These are phyloP conservation scores for Gracilaria caudata DNA, from an alignment of 23 red algal genomes.

Conservation along the genomic window DNA sequence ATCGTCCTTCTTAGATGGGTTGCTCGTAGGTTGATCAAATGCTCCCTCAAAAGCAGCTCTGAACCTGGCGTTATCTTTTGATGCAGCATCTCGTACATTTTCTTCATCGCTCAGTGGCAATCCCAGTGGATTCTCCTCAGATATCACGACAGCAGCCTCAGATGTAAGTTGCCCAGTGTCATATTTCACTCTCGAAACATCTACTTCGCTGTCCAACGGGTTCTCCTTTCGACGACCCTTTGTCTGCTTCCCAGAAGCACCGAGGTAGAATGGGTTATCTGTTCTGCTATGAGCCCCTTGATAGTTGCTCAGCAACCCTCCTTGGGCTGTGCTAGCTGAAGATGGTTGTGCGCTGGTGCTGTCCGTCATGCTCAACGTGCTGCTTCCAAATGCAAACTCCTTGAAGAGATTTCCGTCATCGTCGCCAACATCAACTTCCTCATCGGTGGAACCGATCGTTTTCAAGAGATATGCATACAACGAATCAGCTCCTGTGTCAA, in stretches of 20 bases:
- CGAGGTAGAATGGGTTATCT: constrained; percentile 59
- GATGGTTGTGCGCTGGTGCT: background rate
- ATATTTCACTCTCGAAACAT: constrained; percentile 14
- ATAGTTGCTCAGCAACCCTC: constrained; percentile 9
- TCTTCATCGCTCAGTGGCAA: constrained; percentile 60
- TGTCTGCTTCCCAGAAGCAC: background rate
- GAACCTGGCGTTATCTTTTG: constrained; percentile 1
- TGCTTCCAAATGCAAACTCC: constrained; percentile 50
- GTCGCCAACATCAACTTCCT: constrained; percentile 37
- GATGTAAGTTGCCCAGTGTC: constrained; percentile 34
- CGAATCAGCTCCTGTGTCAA: constrained; percentile 47
- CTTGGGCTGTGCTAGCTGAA: background rate
- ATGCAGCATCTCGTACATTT: background rate
- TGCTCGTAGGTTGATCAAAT: constrained; percentile 27
- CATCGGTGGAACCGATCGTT: constrained; percentile 40
- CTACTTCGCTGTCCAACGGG: background rate
- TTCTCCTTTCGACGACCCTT: background rate
- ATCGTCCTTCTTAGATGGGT: background rate
- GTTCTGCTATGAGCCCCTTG: constrained; percentile 6
- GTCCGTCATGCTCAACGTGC: constrained; percentile 19
- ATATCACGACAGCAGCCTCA: constrained; percentile 52
- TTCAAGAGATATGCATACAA: constrained; percentile 57
- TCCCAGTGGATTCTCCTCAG: constrained; percentile 55
- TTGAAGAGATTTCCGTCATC: constrained; percentile 69
- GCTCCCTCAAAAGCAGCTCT: constrained; percentile 34